phyloP scores from a whole-genome alignment of 2,329 filamentous ascomycete species.

The Bisporella sp. region DNA sequence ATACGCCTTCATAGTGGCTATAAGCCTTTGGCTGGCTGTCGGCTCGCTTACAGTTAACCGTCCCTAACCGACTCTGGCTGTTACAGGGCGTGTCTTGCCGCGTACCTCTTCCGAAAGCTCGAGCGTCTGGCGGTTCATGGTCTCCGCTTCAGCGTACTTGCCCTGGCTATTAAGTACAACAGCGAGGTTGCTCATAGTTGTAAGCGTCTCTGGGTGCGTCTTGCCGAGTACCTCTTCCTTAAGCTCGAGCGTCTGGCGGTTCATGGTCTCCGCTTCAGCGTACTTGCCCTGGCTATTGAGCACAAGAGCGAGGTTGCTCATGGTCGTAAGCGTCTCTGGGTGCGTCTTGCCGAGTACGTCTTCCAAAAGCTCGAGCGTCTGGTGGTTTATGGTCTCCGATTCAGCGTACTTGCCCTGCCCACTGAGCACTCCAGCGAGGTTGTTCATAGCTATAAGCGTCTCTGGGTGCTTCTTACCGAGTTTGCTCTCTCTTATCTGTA shows the following conservation, averaged over 20 bases:
- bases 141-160: background rate
- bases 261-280: background rate
- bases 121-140: too few species aligned
- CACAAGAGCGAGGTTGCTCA: background rate
- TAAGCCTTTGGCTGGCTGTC: too few species aligned
- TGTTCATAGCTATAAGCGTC: background rate
- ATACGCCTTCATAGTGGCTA: too few species aligned
- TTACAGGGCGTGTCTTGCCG: too few species aligned
- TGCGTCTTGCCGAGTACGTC: background rate
- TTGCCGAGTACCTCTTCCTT: background rate
- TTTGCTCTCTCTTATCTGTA: background rate
- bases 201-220: background rate
- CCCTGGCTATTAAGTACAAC: background rate
- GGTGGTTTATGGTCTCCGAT: background rate
- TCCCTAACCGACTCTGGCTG: too few species aligned
- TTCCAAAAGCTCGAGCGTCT: background rate
- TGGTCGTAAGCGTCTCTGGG: background rate
- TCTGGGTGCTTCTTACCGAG: background rate
- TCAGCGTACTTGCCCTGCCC: background rate
- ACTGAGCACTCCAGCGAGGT: background rate
- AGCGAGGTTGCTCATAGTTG: background rate
- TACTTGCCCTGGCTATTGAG: background rate
- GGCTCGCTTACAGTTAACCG: too few species aligned
- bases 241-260: background rate
- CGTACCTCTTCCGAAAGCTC: too few species aligned